Evolutionary conservation across 2,329 filamentous ascomycete genomes (phyloP).

Genomic region (Botryotinia convoluta): DNA sequence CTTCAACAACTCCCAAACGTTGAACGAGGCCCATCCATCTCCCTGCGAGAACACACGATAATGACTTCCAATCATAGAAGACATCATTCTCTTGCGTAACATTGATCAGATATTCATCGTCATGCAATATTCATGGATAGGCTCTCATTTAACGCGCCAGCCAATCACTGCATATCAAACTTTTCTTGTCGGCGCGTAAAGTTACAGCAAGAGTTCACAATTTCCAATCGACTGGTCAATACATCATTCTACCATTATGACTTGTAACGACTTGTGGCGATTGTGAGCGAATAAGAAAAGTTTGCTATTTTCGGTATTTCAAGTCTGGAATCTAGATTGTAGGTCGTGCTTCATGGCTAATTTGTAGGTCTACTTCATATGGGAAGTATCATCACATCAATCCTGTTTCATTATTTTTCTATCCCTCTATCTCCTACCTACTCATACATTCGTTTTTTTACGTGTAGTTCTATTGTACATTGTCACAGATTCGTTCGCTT

Average conservation of each 20-base stretch:
- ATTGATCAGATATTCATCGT: background rate
- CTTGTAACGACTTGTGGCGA: conserved; percentile 24
- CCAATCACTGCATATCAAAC: conserved; percentile 22
- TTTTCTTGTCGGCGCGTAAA: conserved; percentile 33
- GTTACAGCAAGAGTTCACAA: conserved; percentile 29
- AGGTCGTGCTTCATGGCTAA: conserved; percentile 22
- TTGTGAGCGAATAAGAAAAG: conserved; percentile 34
- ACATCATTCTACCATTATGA: conserved; percentile 24
- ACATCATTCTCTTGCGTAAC: background rate
- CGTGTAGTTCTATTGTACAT: conserved; percentile 19
- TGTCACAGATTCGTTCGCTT: conserved; percentile 23
- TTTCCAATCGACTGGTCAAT: conserved; percentile 19
- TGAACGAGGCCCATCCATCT: background rate
- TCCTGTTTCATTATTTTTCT: conserved; percentile 31
- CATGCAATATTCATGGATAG: background rate
- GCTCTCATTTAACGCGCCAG: conserved; percentile 23
- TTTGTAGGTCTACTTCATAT: conserved; percentile 20
- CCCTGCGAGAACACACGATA: background rate
- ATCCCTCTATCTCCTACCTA: conserved; percentile 5
- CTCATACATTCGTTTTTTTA: conserved; percentile 17
- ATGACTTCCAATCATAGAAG: background rate
- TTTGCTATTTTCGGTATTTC: conserved; percentile 26
- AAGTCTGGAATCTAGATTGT: conserved; percentile 15
- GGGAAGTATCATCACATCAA: background rate
- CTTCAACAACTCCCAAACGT: background rate